Percentiles rank a stretch among this genome's conserved stretches.
Evolutionary conservation across 768 basidiomycete species (phyloP).

Genomic region (Cyclocybe cylindracea): DNA sequence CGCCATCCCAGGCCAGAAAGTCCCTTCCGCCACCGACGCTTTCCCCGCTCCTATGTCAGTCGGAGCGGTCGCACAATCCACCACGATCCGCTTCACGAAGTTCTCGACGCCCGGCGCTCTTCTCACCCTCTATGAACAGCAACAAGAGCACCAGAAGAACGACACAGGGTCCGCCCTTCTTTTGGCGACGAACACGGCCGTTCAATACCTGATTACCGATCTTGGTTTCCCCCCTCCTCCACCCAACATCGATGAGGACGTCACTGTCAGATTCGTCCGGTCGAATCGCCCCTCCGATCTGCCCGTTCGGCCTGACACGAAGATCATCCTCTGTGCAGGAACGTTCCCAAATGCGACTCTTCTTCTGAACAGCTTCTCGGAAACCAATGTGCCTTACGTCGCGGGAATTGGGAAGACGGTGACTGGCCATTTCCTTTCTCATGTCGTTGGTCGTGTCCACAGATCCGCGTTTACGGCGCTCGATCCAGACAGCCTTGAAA

Average conservation of each 20-base stretch:
- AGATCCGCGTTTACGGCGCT: neutral
- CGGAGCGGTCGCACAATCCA: slow-evolving; percentile 1
- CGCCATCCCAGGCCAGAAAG: neutral
- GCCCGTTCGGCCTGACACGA: slow-evolving; percentile 2
- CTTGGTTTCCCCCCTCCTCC: slow-evolving; percentile 1
- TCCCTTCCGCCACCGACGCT: neutral
- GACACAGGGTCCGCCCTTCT: slow-evolving; percentile 4
- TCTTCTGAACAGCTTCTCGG: slow-evolving; percentile 8
- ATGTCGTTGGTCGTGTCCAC: slow-evolving; percentile 3
- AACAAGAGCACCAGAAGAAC: neutral
- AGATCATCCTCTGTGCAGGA: slow-evolving; percentile 11
- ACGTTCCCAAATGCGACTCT: slow-evolving; percentile 10
- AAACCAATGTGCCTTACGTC: neutral
- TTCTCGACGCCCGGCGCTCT: slow-evolving; percentile 4
- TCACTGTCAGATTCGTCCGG: neutral
- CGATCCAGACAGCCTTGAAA: slow-evolving; percentile 1
- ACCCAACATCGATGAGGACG: neutral
- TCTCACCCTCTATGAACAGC: slow-evolving; percentile 2
- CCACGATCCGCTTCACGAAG: slow-evolving; percentile 3
- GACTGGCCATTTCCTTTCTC: slow-evolving; percentile 8
- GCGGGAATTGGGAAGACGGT: slow-evolving; percentile 1
- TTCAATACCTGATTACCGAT: slow-evolving; percentile 1
- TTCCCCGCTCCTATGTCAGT: slow-evolving; percentile 3
- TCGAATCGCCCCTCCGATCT: slow-evolving; percentile 4
- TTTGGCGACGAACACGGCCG: slow-evolving; percentile 1